Base-by-base conservation (phyloP, 768 basidiomycete genomes). In the Collybia sordida region DNA sequence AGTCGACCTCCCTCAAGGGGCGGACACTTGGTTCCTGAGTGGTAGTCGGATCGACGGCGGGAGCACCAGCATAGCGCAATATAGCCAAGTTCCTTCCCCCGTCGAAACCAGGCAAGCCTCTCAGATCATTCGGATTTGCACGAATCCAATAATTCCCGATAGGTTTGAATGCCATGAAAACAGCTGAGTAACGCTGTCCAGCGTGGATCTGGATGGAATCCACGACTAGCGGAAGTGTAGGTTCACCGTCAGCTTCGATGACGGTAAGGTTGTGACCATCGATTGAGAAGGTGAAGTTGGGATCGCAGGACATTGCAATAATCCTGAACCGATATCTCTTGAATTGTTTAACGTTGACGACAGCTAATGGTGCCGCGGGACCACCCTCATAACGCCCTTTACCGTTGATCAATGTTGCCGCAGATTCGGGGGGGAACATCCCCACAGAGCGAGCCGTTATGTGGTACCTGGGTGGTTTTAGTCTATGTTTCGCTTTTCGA, bases 141-240 rank as follows among this genome's bases (percentile, higher is more conserved):
- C 72, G 70, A 37, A 75, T 63, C 73, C 74, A 85, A 61, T 83
- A 85, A 55, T 80, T 85, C 5, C 62, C 68, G 19, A 75, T 58
- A 0, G 72, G 54, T 47, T 81, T 72, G 54, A 78, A 62, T 8
- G 80, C 76, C 6, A 61, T 65, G 14, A 80, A 57, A 11, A 82
- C 65, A 21, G 60, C 64, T 1, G 64, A 67, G 42, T 65, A 65
- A 12, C 63, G 63, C 46, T 66, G 62, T 15, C 64, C 62, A 18
- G 59, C 62, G 44, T 70, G 77, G 38, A 84, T 74, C 27, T 73
- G 52, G 31, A 73, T 61, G 9, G 63, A 69, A 42, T 78, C 74
- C 4, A 78, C 79, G 4, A 64, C 59, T 2, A 73, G 60, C 0
- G 82, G 76, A 15, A 58, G 35, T 0, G 70, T 71, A 54, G 73